Conservation (phyloP, 352 stramenopile species). For the Aphanomyces astaci region DNA sequence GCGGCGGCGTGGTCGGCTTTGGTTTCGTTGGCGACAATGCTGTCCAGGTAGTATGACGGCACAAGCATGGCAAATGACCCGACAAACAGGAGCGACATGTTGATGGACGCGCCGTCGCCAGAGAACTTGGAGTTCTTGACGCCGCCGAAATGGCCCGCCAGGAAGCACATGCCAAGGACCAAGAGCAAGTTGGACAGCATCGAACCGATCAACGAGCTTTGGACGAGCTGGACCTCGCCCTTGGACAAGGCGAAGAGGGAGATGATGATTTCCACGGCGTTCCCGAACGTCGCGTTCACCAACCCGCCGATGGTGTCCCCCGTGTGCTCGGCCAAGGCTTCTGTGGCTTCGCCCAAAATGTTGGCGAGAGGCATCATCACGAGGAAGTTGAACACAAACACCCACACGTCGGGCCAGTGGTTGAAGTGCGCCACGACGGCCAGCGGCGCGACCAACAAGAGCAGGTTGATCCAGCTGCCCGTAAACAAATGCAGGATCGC, state of each 20-base stretch:
- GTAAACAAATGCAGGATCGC: constrained; percentile 45
- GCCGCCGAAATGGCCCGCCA: constrained; percentile 70
- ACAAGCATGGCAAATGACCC: constrained; percentile 90
- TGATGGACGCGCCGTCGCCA: constrained; percentile 84
- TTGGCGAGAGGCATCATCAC: constrained; percentile 95
- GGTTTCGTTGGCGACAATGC: constrained; percentile 57
- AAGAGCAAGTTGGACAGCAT: constrained; percentile 97
- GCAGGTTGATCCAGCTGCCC: constrained; percentile 57
- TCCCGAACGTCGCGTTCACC: constrained; percentile 97
- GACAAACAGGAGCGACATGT: constrained; percentile 92
- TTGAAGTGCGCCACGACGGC: constrained; percentile 47
- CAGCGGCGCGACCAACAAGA: constrained; percentile 50
- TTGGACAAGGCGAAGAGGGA: constrained; percentile 89
- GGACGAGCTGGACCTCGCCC: constrained; percentile 93
- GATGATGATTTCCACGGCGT: constrained; percentile 96
- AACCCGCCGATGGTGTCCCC: constrained; percentile 95
- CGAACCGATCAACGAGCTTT: constrained; percentile 94
- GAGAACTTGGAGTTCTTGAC: constrained; percentile 90
- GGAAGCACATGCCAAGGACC: constrained; percentile 94
- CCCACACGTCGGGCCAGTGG: constrained; percentile 57
- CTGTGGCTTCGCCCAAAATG: constrained; percentile 94
- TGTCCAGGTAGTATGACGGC: constrained; percentile 86
- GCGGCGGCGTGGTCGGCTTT: constrained; percentile 44
- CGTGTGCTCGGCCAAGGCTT: constrained; percentile 95
- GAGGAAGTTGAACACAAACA: constrained; percentile 95